Base-by-base conservation (phyloP, 2,329 filamentous ascomycete species). In the Parascedosporium putredinis region DNA sequence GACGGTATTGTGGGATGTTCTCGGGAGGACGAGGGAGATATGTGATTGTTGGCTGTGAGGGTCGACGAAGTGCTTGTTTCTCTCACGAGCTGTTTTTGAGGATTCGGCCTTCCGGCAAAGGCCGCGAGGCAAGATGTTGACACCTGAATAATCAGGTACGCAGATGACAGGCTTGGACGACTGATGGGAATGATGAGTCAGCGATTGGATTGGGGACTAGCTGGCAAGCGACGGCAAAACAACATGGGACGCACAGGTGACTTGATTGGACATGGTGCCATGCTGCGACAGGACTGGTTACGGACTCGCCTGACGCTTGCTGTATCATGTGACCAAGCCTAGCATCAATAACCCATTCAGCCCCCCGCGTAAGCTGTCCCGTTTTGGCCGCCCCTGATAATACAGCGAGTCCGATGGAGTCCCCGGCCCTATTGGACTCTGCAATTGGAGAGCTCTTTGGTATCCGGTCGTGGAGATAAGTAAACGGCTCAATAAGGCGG, bases 1-100 rank as follows among this genome's bases (percentile, higher is more conserved):
- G 76, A 67, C 63, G 66, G 64, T 64, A 56, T 58, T 65, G 61
- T 60, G 58, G 60, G 62, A 52, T 22, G 57, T 59, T 60, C 61
- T 62, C 61, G 62, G 60, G 56, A 62, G 61, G 62, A 61, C 57
- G 59, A 58, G 58, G 16, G 33, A n/a, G 48, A 50, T 50, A 42
- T 29, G 36, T n/a, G 18, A 48, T 47, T 36, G 45, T 38, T 45
- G 27, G 47, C 40, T 44, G 23, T 12, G 22, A 44, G 42, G 20
- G 36, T 40, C 36, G 36, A 40, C 36, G 24, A 12, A 20, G 45
- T 7, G 20, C 20, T 46, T 22, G 44, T 29, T n/a, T 47, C 45
- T n/a, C 12, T 7, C 33, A 20, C 46, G 46, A 57, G 60, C 55
- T 57, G 58, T 57, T 56, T 55, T 61, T 62, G 64, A 62, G 60